phyloP scores from a whole-genome alignment of 2,329 filamentous ascomycete species.

The Graphilbum ipis-grandicollis region DNA sequence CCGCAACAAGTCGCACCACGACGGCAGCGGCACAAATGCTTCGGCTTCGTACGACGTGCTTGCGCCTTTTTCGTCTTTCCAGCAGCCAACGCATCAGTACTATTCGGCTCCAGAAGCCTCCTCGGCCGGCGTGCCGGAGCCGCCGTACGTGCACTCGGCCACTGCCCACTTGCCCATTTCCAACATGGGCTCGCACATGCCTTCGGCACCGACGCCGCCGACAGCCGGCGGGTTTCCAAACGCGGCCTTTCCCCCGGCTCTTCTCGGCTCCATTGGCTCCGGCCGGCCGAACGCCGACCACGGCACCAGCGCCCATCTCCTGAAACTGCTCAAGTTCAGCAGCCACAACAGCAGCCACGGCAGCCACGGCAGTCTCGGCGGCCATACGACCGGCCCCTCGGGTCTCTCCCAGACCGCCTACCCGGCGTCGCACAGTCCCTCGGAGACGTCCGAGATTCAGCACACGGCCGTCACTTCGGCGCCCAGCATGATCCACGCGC shows the following conservation, averaged over 20 bases:
- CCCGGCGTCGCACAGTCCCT: conserved; percentile 6
- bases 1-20: conserved; percentile 16
- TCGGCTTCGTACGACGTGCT: background rate
- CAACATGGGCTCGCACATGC: conserved; percentile 14
- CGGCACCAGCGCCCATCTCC: conserved; percentile 18
- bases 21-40: conserved; percentile 9
- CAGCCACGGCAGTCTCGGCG: background rate
- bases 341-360: conserved; percentile 10
- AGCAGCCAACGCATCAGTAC: conserved; percentile 13
- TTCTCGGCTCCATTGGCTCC: conserved; percentile 33
- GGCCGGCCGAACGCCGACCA: conserved; percentile 14
- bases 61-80: background rate
- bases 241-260: conserved; percentile 20
- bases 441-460: conserved; percentile 12
- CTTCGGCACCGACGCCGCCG: conserved; percentile 29
- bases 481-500: conserved; percentile 31
- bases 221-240: conserved; percentile 18
- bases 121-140: conserved; percentile 11
- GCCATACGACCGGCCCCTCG: background rate
- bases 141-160: conserved; percentile 9
- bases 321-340: conserved; percentile 46
- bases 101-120: conserved; percentile 13
- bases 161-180: conserved; percentile 1
- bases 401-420: background rate
- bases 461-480: conserved; percentile 13